Evolutionary conservation across 345 rosid species (phyloP).

Genomic region (Schrenkiella parvula): DNA sequence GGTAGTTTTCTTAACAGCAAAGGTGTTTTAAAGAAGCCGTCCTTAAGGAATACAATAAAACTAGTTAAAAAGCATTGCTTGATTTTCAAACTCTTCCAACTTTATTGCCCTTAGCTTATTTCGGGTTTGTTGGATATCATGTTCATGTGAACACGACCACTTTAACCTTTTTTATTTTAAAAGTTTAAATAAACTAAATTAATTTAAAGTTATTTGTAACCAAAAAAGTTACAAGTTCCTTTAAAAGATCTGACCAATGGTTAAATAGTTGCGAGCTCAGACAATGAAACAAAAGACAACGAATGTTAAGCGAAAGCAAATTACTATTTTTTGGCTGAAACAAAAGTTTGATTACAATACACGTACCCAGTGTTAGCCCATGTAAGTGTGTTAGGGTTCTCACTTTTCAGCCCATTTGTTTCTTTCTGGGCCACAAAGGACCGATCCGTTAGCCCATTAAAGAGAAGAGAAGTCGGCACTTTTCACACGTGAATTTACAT

Average conservation of each 20-base stretch:
- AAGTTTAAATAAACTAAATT: not conserved
- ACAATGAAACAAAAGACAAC: not conserved
- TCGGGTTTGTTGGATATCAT: constrained; percentile 25
- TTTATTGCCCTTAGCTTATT: not conserved
- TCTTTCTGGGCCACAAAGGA: not conserved
- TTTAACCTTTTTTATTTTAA: not conserved
- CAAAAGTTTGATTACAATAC: not conserved
- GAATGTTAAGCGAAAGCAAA: not conserved
- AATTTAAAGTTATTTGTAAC: constrained; percentile 1
- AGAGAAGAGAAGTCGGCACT: no score
- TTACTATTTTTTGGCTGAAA: not conserved
- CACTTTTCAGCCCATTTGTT: not conserved
- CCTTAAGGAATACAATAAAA: constrained; percentile 7
- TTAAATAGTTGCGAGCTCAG: not conserved
- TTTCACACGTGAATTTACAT: not conserved
- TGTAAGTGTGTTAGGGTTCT: not conserved
- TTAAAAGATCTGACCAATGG: not conserved
- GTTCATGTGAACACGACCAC: constrained; percentile 27
- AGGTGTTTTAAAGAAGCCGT: constrained; percentile 22
- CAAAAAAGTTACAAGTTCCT: not conserved
- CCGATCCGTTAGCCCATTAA: no score
- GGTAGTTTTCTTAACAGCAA: constrained; percentile 31
- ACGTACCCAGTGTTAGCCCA: not conserved
- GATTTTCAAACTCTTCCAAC: constrained; percentile 11
- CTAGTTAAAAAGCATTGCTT: constrained; percentile 4